Evolutionary conservation across 1,284 basidiomycete genomes (phyloP), one percentile per base, ranked within the genome.

Genomic region (Microbotryum intermedium): DNA sequence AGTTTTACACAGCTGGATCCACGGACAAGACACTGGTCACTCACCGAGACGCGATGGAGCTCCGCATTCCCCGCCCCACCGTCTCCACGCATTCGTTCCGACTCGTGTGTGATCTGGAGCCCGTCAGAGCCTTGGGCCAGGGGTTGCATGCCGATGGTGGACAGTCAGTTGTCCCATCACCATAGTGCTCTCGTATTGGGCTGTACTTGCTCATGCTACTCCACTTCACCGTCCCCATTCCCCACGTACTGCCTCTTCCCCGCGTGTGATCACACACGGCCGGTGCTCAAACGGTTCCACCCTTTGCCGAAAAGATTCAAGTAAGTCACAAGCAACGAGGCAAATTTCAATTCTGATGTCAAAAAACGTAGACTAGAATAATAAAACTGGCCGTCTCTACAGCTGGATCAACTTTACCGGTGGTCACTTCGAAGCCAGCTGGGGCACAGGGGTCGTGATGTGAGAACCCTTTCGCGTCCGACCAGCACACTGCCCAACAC

Each of bases 341-440:
- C 4, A 6, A 11, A 39, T 6, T 16, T 4, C 34, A 39, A 16
- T 16, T 39, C 4, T 39, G 1, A 16, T 48, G 11, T 10, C 46
- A 18, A 9, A 13, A 48, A 11, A 18, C 20, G 11, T 48, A 11
- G 46, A 28, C 21, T 28, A 11, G 20, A 6, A 25, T 18, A 13
- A 48, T 48, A 20, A 3, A 13, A 48, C n/a, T 18, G 6, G 11
- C 1, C 6, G 34, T 16, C 4, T 18, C 18, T 16, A 1, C 44
- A 64, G 62, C 46, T 67, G 66, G 66, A 53, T 67, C 26, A 61
- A 59, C 49, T 67, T 67, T 29, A 67, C 61, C 1, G 66, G 66
- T 1, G 66, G 66, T 0, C 26, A 59, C 39, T 57, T 65, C n/a
- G 55, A 54, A 23, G 64, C 55, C 10, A 34, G n/a, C 7, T 60